Percentiles rank a stretch among this genome's conserved stretches.
phyloP scores from a whole-genome alignment of 2,329 filamentous ascomycete species.

The Aspergillus melleus region DNA sequence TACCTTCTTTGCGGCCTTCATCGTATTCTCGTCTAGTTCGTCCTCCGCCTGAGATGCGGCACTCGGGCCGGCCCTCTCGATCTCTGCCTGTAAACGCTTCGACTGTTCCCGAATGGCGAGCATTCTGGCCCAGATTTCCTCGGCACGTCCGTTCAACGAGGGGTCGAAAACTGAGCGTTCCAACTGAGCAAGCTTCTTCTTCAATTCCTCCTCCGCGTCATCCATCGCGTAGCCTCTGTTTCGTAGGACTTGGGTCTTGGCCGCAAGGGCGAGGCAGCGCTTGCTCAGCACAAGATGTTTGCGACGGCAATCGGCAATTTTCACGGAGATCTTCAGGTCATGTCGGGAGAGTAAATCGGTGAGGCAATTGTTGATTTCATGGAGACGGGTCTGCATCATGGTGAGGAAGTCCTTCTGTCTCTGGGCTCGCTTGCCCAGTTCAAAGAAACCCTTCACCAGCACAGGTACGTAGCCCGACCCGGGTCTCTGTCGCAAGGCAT shows the following conservation, averaged over 20 bases:
- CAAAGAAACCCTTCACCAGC: constrained; percentile 60
- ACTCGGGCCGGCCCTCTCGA: constrained; percentile 54
- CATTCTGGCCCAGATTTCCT: constrained; percentile 69
- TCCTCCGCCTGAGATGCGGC: constrained; percentile 42
- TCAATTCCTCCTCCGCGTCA: constrained; percentile 62
- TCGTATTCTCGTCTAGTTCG: constrained; percentile 57
- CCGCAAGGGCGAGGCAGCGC: constrained; percentile 60
- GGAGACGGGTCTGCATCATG: constrained; percentile 58
- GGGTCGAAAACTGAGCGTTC: constrained; percentile 62
- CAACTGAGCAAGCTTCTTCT: constrained; percentile 60
- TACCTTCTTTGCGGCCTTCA: constrained; percentile 63
- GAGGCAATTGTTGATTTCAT: constrained; percentile 66
- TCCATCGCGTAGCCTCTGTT: constrained; percentile 67
- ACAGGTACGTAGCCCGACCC: constrained; percentile 59
- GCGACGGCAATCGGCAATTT: constrained; percentile 59
- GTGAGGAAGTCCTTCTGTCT: constrained; percentile 59
- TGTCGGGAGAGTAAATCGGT: constrained; percentile 60
- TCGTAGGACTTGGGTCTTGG: constrained; percentile 64
- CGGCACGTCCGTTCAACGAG: constrained; percentile 58
- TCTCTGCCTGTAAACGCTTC: constrained; percentile 59
- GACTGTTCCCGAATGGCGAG: constrained; percentile 61
- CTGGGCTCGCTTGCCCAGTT: constrained; percentile 58
- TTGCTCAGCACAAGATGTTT: constrained; percentile 62
- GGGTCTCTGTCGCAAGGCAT: constrained; percentile 61
- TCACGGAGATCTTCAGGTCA: constrained; percentile 59